phyloP scores from a whole-genome alignment of 2,329 filamentous ascomycete genomes.

The Fusarium torreyae region DNA sequence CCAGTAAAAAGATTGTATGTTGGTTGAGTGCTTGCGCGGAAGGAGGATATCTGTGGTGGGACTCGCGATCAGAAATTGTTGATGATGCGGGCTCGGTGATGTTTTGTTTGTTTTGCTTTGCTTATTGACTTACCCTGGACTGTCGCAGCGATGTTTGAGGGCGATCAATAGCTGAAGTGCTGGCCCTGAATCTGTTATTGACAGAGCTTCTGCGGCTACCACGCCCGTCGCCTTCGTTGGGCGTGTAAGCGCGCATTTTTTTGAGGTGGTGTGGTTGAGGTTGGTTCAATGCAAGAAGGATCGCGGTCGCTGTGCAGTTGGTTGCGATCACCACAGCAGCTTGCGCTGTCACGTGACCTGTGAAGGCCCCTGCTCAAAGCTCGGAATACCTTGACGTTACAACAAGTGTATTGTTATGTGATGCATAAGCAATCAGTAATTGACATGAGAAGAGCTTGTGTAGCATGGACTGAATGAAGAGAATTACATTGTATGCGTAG shows the following conservation, averaged over 20 bases:
- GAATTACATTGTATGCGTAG: no score
- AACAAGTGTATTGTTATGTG: no score
- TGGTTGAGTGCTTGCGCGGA: slow-evolving; percentile 66
- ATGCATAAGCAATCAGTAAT: background rate
- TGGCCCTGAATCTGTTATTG: slow-evolving; percentile 54
- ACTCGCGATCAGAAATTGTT: slow-evolving; percentile 26
- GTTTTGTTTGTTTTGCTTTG: slow-evolving; percentile 43
- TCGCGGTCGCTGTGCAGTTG: slow-evolving; percentile 29
- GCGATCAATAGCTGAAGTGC: slow-evolving; percentile 56
- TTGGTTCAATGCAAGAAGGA: slow-evolving; percentile 12
- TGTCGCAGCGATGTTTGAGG: slow-evolving; percentile 56
- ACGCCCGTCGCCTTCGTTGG: slow-evolving; percentile 52
- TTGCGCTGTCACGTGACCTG: slow-evolving; percentile 40
- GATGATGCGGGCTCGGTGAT: slow-evolving; percentile 1
- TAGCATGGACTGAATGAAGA: no score
- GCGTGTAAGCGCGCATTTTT: slow-evolving; percentile 55
- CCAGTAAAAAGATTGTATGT: slow-evolving; percentile 73
- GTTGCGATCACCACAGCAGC: slow-evolving; percentile 46
- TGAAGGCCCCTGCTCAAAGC: background rate
- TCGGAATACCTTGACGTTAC: background rate
- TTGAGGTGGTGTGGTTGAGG: slow-evolving; percentile 15
- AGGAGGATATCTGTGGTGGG: slow-evolving; percentile 59
- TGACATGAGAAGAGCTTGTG: no score
- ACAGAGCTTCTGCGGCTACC: slow-evolving; percentile 51
- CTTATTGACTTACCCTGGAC: slow-evolving; percentile 57